Evolutionary conservation across 805 yeast genomes (phyloP), one percentile per base, ranked within the genome.

Genomic region (Babjeviella inositovora): DNA sequence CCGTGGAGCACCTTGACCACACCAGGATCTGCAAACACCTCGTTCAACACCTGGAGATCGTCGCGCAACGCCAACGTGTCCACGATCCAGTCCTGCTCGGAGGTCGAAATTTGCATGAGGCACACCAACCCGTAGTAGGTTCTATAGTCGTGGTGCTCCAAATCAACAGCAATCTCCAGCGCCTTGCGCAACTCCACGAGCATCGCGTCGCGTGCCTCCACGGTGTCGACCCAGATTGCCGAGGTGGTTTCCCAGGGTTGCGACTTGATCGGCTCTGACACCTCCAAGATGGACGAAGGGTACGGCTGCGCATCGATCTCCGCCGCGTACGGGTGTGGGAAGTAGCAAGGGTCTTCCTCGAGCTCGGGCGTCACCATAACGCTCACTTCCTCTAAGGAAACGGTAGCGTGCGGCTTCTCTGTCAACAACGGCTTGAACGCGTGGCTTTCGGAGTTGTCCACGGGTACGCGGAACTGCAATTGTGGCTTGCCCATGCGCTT

Each of bases 111-210:
- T 49, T 90, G 99, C 93, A 90, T 82, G 21, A 90, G 52, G 44
- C 85, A 84, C 2, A 84, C 90, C 19, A 90, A 52, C 19, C 99
- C 99, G 37, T 76, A 73, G 37, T 81, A 90, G 0, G 95, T 61
- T 44, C 96, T 62, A 43, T 65, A 76, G 40, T 85, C 96, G 41
- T 90, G 98, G 47, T 90, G 98, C 41, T 90, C 99, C 30, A 90
- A 62, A 57, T 90, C 99, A 9, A 90, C 75, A 2, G 97, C 98
- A 18, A 90, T 65, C 26, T 69, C 93, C 2, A 55, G 48, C 27
- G 59, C 57, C 4, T 43, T 39, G 24, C 45, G 41, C 21, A 90
- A 53, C 5, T 58, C 62, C 1, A 47, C 41, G 2, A 81, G 32
- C 75, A 90, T 64, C 5, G 40, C 45, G 2, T 49, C 36, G 13